Evolutionary conservation across 345 rosid species (phyloP), one percentile per base, ranked within the genome.

Genomic region (Hypericum perforatum): DNA sequence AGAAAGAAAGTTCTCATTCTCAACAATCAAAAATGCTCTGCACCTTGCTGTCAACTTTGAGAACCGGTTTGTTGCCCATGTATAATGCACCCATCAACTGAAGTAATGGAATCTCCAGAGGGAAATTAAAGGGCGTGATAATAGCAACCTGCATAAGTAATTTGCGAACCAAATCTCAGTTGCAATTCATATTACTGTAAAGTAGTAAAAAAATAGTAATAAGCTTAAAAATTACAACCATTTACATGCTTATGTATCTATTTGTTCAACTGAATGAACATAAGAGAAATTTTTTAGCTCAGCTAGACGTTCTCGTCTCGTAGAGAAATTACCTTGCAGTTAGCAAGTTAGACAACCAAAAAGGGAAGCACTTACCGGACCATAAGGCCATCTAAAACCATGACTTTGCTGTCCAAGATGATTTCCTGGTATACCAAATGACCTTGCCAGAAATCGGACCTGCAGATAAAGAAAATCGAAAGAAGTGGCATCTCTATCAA

Each of bases 21-120:
- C 11, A 14, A 10, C 37, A 40, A 5, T 7, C 45, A 43, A 51
- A 45, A 7, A 22, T 41, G 14, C 56, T 10, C 39, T 53, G 47
- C 63, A 88, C 98, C 98, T 92, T 88, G 81, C 95, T 82, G 68
- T 92, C 98, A 52, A 88, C 98, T 72, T 92, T 92, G 45, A 88
- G 83, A 63, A 85, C 54, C 32, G 96, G 94, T 65, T 92, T 92
- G 82, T 92, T 92, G 61, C 98, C 98, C 98, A 92, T 90, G 57
- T 85, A 92, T 48, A 92, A 70, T 38, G 98, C 95, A 50, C 96
- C 98, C 98, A 92, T 85, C 76, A 92, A 43, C 75, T 92, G 98
- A 73, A 92, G 95, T 41, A 81, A 69, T 0, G 98, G 98, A 74
- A 92, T 92, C 86, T 92, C 98, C 29, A 92, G 74, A 7, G 98